Percentiles rank a stretch among this genome's conserved stretches.
phyloP scores from a whole-genome alignment of 164 flowering plant species.

The Berberis thunbergii region DNA sequence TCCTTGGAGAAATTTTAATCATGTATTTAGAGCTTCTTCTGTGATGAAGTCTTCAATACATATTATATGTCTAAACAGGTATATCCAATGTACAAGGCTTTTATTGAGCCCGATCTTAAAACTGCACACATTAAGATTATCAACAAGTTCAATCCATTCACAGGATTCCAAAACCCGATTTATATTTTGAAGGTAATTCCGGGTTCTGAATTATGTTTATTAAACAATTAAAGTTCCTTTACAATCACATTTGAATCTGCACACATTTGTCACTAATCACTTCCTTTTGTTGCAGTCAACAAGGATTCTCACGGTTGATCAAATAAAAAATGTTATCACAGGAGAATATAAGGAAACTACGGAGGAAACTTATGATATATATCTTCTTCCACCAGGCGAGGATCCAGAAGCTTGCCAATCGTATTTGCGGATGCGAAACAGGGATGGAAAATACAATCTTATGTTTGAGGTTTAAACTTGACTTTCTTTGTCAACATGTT shows the following conservation, averaged over 20 bases:
- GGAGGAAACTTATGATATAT: slow-evolving; percentile 89
- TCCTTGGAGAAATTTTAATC: slow-evolving; percentile 1
- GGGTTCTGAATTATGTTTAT: neutral
- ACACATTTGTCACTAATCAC: slow-evolving; percentile 8
- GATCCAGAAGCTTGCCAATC: slow-evolving; percentile 98
- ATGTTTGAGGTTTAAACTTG: slow-evolving; percentile 79
- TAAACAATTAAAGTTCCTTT: too few relatives aligned
- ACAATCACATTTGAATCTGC: neutral
- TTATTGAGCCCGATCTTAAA: slow-evolving; percentile 92
- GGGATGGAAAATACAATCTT: slow-evolving; percentile 91
- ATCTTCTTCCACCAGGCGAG: slow-evolving; percentile 95
- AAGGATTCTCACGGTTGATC: slow-evolving; percentile 46
- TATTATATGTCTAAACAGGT: slow-evolving; percentile 38
- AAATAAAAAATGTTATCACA: slow-evolving; percentile 48
- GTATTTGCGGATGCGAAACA: slow-evolving; percentile 89
- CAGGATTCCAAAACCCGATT: slow-evolving; percentile 90
- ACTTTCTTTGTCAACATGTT: neutral
- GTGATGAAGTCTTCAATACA: slow-evolving; percentile 1
- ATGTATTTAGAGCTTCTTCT: slow-evolving; percentile 3
- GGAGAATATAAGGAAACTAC: slow-evolving; percentile 47
- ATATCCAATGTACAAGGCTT: slow-evolving; percentile 98
- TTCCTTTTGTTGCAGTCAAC: slow-evolving; percentile 51
- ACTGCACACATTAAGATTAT: slow-evolving; percentile 88
- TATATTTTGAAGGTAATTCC: slow-evolving; percentile 76
- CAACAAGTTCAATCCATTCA: slow-evolving; percentile 94